Percentiles rank a stretch among this genome's conserved stretches.
Evolutionary conservation across 176 grass and related monocot species (phyloP).

Genomic region (Oryza coarctata): DNA sequence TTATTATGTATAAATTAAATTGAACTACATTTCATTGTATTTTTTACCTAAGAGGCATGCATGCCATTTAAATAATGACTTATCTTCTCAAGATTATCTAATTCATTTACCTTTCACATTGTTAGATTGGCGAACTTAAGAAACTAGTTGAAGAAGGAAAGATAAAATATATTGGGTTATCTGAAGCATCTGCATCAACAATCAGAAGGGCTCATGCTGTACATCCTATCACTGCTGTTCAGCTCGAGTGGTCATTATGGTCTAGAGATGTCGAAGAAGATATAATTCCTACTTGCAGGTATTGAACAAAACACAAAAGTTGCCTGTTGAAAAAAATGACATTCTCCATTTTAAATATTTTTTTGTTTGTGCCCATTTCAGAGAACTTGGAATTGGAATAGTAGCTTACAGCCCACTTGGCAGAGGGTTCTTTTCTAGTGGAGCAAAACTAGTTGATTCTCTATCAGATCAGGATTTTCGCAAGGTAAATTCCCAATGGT

Average conservation of each 20-base stretch:
- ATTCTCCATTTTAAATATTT: background rate
- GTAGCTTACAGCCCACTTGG: constrained; percentile 74
- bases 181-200: constrained; percentile 60
- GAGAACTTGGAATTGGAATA: constrained; percentile 44
- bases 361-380: constrained; percentile 1
- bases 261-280: constrained; percentile 58
- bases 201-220: constrained; percentile 70
- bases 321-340: background rate
- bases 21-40: background rate
- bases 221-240: constrained; percentile 60
- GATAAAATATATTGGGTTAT: constrained; percentile 69
- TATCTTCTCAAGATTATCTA: background rate
- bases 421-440: constrained; percentile 56
- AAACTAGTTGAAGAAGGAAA: constrained; percentile 68
- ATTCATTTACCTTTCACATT: background rate
- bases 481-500: constrained; percentile 40
- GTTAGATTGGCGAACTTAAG: constrained; percentile 64
- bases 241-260: constrained; percentile 74
- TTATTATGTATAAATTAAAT: background rate
- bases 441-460: constrained; percentile 45
- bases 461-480: constrained; percentile 51
- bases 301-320: background rate
- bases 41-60: background rate
- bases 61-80: background rate
- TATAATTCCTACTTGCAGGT: constrained; percentile 67